Percentiles rank a stretch among this genome's conserved stretches.
Evolutionary conservation across 306 rosid species (phyloP).

Genomic region (Delonix regia): DNA sequence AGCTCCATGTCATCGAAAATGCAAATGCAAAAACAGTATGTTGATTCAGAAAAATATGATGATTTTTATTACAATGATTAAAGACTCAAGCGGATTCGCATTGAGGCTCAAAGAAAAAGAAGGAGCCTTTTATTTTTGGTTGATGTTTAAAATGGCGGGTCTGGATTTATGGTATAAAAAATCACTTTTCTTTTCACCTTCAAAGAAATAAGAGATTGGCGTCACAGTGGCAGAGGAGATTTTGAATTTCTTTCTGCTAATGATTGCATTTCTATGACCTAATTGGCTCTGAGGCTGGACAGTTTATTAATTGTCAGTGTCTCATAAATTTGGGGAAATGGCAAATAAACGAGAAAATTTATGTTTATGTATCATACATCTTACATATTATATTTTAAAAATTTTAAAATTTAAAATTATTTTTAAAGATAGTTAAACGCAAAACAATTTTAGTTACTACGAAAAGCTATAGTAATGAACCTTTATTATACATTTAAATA

Average conservation of each 20-base stretch:
- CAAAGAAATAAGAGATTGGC: no score
- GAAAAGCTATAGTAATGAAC: no score
- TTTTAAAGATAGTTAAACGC: no score
- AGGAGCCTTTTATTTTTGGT: conserved; percentile 14
- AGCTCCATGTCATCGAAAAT: not conserved
- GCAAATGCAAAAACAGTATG: conserved; percentile 32
- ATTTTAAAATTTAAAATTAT: no score
- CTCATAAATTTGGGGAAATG: conserved; percentile 1
- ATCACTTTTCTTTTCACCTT: no score
- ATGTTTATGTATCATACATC: no score
- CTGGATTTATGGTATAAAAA: not conserved
- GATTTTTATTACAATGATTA: not conserved
- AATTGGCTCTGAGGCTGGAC: not conserved
- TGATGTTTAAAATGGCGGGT: conserved; percentile 34
- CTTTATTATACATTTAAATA: no score
- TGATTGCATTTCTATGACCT: conserved; percentile 34
- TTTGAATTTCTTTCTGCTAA: conserved; percentile 3
- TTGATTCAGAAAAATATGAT: conserved; percentile 29
- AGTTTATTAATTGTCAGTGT: no score
- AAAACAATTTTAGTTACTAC: no score
- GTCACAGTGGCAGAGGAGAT: no score
- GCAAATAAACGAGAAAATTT: no score
- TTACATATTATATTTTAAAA: no score
- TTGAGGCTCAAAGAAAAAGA: not conserved
- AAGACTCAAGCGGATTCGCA: not conserved